Percentiles rank a stretch among this genome's conserved stretches.
Evolutionary conservation across 805 yeast species (phyloP).

Genomic region (Wickerhamomyces rabaulensis): DNA sequence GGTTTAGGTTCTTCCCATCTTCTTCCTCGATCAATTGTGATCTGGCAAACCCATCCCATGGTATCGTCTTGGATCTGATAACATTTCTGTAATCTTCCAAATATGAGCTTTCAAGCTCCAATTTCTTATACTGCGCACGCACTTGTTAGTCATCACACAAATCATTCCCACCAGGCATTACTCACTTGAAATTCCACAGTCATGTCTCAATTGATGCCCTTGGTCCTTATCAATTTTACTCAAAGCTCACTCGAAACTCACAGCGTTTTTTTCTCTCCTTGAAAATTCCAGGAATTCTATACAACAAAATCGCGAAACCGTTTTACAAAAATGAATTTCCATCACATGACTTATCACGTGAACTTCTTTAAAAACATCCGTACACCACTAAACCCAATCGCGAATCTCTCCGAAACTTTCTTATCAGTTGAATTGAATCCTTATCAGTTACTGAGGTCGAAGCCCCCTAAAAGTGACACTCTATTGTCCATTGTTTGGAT

Average conservation of each 20-base stretch:
- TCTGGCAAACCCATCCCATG: conserved; percentile 88
- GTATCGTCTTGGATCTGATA: conserved; percentile 74
- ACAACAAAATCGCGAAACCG: background rate
- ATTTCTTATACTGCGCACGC: conserved; percentile 24
- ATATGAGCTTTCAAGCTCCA: conserved; percentile 57
- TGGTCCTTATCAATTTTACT: background rate
- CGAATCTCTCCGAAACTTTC: no score
- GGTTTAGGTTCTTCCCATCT: conserved; percentile 48
- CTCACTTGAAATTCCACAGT: background rate
- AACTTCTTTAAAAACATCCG: no score
- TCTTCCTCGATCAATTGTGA: conserved; percentile 60
- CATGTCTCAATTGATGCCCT: background rate
- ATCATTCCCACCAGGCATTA: no score
- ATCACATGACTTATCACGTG: background rate
- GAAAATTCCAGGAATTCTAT: no score
- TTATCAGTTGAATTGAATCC: no score
- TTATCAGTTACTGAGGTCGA: no score
- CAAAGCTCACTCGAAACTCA: no score
- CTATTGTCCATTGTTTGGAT: no score
- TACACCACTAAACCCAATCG: no score
- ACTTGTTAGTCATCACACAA: no score
- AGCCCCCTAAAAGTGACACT: no score
- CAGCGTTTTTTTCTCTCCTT: background rate
- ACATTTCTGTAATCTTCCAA: conserved; percentile 60
- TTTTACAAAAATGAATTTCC: background rate